A percentile compares a stretch with the other conserved stretches of the same genome.
Conservation (phyloP, 306 rosid genomes). For the Lagenaria siceraria region DNA sequence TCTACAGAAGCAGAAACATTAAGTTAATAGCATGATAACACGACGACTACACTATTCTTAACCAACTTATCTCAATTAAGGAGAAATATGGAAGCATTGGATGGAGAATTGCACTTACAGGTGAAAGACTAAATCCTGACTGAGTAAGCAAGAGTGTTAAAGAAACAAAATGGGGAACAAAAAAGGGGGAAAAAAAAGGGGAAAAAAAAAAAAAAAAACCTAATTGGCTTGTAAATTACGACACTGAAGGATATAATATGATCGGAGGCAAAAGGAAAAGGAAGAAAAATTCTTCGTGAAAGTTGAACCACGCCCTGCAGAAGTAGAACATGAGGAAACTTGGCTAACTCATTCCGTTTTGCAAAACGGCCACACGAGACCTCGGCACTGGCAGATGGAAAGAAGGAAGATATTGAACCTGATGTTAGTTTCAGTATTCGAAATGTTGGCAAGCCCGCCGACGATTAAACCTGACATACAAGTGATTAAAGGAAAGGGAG, state of each 20-base stretch:
- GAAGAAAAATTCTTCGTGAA: conserved; percentile 97
- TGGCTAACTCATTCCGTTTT: conserved; percentile 2
- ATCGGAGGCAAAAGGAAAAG: conserved; percentile 90
- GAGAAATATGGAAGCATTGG: background rate
- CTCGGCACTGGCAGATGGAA: conserved; percentile 3
- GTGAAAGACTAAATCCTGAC: conserved; percentile 95
- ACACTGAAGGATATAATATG: conserved; percentile 76
- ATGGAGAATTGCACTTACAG: conserved; percentile 45
- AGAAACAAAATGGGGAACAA: conserved; percentile 16
- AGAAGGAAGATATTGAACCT: conserved; percentile 31
- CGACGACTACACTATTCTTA: background rate
- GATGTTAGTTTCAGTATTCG: conserved; percentile 75
- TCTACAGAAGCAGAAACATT: conserved; percentile 29
- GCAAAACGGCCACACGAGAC: background rate
- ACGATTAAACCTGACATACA: conserved; percentile 61
- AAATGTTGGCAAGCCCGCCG: conserved; percentile 83
- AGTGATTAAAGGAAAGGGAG: background rate
- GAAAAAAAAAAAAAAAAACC: background rate
- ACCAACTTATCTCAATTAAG: background rate
- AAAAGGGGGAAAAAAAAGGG: too few species aligned
- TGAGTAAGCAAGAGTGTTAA: conserved; percentile 73
- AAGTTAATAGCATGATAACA: background rate
- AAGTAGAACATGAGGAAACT: conserved; percentile 11
- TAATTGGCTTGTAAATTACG: background rate
- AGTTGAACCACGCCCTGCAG: conserved; percentile 90